Conservation (phyloP, 441 rosid genomes). For the Capsella rubella region DNA sequence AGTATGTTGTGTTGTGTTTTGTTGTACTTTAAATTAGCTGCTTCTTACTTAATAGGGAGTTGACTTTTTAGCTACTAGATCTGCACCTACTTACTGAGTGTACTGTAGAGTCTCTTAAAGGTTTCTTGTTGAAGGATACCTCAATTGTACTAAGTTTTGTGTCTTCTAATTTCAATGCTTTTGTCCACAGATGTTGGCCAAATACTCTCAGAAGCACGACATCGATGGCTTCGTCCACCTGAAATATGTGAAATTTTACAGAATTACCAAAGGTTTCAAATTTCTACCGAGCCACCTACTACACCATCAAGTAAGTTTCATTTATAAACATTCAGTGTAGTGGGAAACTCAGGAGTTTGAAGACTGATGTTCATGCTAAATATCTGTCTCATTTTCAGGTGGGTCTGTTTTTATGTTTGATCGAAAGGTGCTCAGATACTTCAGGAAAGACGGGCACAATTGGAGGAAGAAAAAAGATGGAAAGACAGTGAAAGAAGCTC, state of each 20-base stretch:
- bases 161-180: slow-evolving; percentile 15
- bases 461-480: slow-evolving; percentile 99
- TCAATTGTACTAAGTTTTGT: neutral
- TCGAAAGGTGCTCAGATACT: slow-evolving; percentile 91
- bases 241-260: slow-evolving; percentile 92
- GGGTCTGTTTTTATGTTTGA: slow-evolving; percentile 96
- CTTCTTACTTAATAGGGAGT: neutral
- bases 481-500: slow-evolving; percentile 96
- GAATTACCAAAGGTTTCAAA: slow-evolving; percentile 62
- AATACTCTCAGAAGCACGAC: slow-evolving; percentile 76
- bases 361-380: neutral
- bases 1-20: slow-evolving; percentile 11
- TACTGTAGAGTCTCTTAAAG: slow-evolving; percentile 20
- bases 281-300: slow-evolving; percentile 80
- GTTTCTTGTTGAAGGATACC: neutral
- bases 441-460: slow-evolving; percentile 94
- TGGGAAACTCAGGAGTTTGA: neutral
- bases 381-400: slow-evolving; percentile 57
- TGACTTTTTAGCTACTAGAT: slow-evolving; percentile 16
- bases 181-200: slow-evolving; percentile 74
- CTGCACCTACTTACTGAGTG: slow-evolving; percentile 14
- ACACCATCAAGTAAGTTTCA: slow-evolving; percentile 69
- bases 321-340: slow-evolving; percentile 4
- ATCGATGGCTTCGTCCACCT: slow-evolving; percentile 93
- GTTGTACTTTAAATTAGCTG: slow-evolving; percentile 16